phyloP scores from a whole-genome alignment of 495 filamentous ascomycete genomes.

The Glarea lozoyensis region DNA sequence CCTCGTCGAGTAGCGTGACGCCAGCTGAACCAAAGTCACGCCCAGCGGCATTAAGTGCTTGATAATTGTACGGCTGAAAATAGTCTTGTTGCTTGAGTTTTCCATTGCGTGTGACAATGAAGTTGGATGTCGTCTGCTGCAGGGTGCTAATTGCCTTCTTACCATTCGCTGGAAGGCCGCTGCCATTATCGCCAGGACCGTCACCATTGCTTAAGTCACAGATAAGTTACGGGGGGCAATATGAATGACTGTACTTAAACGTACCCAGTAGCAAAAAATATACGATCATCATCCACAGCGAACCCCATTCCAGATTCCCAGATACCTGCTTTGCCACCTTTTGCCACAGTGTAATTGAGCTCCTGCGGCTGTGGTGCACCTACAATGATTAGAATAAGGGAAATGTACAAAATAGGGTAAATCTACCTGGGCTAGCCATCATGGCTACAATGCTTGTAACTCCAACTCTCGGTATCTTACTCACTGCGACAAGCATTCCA shows the following conservation, averaged over 20 bases:
- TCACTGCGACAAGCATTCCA: conserved; percentile 26
- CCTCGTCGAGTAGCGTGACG: conserved; percentile 26
- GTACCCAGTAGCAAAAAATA: conserved; percentile 32
- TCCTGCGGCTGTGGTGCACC: too few relatives aligned
- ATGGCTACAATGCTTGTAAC: too few relatives aligned
- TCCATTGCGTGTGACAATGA: conserved; percentile 22
- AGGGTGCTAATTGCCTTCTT: too few relatives aligned
- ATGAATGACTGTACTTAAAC: conserved; percentile 7
- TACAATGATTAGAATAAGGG: too few relatives aligned
- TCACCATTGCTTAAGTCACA: too few relatives aligned
- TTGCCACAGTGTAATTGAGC: too few relatives aligned
- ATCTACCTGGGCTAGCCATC: too few relatives aligned
- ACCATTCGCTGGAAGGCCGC: too few relatives aligned
- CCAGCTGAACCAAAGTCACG: conserved; percentile 32
- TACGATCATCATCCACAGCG: conserved; percentile 25
- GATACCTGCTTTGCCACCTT: conserved; percentile 32
- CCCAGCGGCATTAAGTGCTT: conserved; percentile 28
- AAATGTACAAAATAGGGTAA: too few relatives aligned
- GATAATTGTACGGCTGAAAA: conserved; percentile 33
- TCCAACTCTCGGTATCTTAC: too few relatives aligned
- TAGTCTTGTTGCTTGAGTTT: conserved; percentile 27
- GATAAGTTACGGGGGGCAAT: too few relatives aligned
- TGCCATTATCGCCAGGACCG: too few relatives aligned
- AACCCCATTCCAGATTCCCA: conserved; percentile 34
- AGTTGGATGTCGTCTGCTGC: conserved; percentile 27